phyloP scores from a whole-genome alignment of 306 rosid species.

The Casuarina glauca region DNA sequence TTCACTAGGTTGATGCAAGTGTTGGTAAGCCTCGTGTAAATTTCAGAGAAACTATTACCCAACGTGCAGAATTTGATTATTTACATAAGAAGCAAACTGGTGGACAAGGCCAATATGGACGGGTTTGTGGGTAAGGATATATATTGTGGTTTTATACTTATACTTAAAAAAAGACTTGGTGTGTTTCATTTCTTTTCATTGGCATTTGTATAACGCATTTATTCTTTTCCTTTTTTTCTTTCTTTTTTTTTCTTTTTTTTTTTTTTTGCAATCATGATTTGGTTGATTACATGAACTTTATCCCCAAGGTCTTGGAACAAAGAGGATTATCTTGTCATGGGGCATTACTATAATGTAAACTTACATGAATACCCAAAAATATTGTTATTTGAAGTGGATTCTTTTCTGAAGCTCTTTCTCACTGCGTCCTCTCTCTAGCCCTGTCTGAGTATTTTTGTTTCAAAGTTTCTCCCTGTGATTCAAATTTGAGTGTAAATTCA shows the following conservation, averaged over 20 bases:
- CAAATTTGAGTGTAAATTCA: background rate
- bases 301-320: background rate
- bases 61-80: constrained; percentile 90
- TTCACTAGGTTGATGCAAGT: constrained; percentile 82
- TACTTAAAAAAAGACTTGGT: background rate
- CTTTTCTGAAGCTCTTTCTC: background rate
- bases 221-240: background rate
- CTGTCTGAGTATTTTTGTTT: background rate
- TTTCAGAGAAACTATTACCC: constrained; percentile 98
- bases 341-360: background rate
- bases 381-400: background rate
- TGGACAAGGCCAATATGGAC: constrained; percentile 99
- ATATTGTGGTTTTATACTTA: background rate
- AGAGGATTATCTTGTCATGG: background rate
- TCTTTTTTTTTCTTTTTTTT: too few species aligned
- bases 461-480: background rate
- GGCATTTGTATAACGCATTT: background rate
- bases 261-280: too few species aligned
- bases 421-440: background rate
- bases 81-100: constrained; percentile 94
- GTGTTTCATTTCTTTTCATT: constrained; percentile 3
- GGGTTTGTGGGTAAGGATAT: constrained; percentile 83
- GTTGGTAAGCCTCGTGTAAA: constrained; percentile 98
- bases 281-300: background rate
- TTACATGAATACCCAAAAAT: background rate